Base-by-base conservation (phyloP, 1,139 yeast genomes). In the Lodderomyces jiufengensis region DNA sequence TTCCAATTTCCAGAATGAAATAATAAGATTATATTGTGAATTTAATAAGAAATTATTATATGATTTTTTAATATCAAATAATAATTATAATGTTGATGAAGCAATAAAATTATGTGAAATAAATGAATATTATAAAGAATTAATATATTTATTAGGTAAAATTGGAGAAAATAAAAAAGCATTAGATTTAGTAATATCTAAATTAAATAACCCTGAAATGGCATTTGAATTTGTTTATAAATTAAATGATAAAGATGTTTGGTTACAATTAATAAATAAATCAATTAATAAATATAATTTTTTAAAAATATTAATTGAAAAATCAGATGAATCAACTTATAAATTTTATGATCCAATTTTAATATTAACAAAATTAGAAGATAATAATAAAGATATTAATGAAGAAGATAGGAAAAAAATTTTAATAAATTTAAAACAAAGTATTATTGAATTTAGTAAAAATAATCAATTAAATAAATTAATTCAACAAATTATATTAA, bases 121-220 rank as follows among this genome's bases (percentile, higher is more conserved):
- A 9, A 66, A 70, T 30, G 69, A 68, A 1, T 60, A 63, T 33
- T 71, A 70, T 24, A 78, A 82, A 32, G 97, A 90, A 52, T 66
- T 87, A 33, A 95, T 92, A 0, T 88, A 79, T 49, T 60, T 92
- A 25, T 70, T 87, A 44, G 95, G 96, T 6, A 79, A 79, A 49
- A 80, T 85, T 22, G 98, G 98, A 1, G 85, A 85, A 46, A 79
- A 82, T 42, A 75, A 73, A 45, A 73, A 76, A 41, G 97, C 97
- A 0, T 61, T 92, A 48, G 72, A 70, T 43, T 65, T 92, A 36
- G 88, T 92, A 13, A 80, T 88, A 29, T 82, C 85, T 46, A 74
- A 84, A 47, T 60, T 88, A 36, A 73, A 81, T 38, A 94, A 90
- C 52, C 94, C 96, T 0, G 73, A 74, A 27, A 71, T 76, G 48